Base-by-base conservation (phyloP, 495 filamentous ascomycete species). In the Chlorociboria aeruginascens region DNA sequence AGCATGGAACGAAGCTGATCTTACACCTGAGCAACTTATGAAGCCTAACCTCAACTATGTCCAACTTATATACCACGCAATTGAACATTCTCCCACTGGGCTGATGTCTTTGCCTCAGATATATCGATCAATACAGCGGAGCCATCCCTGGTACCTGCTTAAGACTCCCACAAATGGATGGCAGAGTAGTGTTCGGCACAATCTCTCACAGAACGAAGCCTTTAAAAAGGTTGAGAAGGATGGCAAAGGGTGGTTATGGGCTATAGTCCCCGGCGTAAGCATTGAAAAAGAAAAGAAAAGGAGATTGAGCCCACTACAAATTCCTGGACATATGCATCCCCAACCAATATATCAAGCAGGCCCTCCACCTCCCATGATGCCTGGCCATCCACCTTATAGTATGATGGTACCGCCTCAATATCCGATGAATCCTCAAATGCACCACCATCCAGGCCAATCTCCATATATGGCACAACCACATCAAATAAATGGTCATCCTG, bases 151-250 rank as follows among this genome's bases (percentile, higher is more conserved):
- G 64, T 98, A 86, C 64, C 86, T 85, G 50, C 85, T 96, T 63
- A 77, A 77, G 46, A 79, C 80, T 29, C 69, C 72, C 34, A 90
- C 87, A 6, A 84, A 81, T 53, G 92, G 92, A 11, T 98, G 92
- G 92, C 90, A 96, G 59, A 95, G 89, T 53, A 95, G 88, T 66
- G 88, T 98, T 16, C 82, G 92, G 4, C 92, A 98, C 63, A 98
- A 98, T 50, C 73, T 98, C 25, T 85, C 87, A 32, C 88, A 92
- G 46, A 85, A 94, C 58, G 74, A 81, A 41, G 81, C 88, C 17
- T 98, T 98, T 63, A 74, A 76, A 60, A 93, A 94, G 60, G 83
- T 86, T 35, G 84, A 92, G 32, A 61, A 76, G 52, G 79, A 82
- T 56, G 80, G 80, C 3, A 83, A 83, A 59, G 80, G 80, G 38